Base-by-base conservation (phyloP, 176 grass and related monocot species). In the Zoysia pacifica region DNA sequence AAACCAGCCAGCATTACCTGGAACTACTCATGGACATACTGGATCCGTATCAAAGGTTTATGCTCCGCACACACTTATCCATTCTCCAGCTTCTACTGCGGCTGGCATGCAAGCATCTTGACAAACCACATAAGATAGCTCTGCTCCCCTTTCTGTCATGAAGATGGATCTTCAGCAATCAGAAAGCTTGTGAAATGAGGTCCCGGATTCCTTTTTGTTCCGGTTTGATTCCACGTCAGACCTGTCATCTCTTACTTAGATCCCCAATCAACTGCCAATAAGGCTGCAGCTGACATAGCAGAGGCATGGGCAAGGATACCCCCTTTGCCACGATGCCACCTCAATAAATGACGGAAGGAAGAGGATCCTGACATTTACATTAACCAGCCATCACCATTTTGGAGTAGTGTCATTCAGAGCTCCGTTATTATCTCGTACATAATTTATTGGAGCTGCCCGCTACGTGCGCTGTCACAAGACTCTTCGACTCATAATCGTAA, bases 271-370 rank as follows among this genome's bases (percentile, higher is more conserved):
- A 77, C 59, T 85, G 87, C 85, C 72, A 85, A 85, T 85, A 85
- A 81, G 82, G 82, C 72, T 81, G 82, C 72, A 81, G 72, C 82
- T 89, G 82, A 89, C 87, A 66, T 85, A 88, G 74, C 82, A 65
- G 79, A 85, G 42, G 49, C 81, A 80, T 81, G 58, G 65, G 56
- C 61, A 79, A 81, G 87, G 65, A 48, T 20, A 63, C 62, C 59
- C 60, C 43, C 49, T 53, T 68, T 74, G 65, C 45, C 45, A 3
- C 8, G 45, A 3, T 36, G 59, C 69, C 77, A 66, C 48, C 74
- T 75, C 41, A 88, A 91, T 88, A 88, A 86, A 74, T 75, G 48
- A 72, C 75, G 71, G 37, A 70, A 76, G 11, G 63, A 62, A 74
- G 85, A 71, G 47, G 37, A 82, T 85, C 70, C 77, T 72, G 72